phyloP scores from a whole-genome alignment of 2,329 filamentous ascomycete species.

The Paraphoma sp. region DNA sequence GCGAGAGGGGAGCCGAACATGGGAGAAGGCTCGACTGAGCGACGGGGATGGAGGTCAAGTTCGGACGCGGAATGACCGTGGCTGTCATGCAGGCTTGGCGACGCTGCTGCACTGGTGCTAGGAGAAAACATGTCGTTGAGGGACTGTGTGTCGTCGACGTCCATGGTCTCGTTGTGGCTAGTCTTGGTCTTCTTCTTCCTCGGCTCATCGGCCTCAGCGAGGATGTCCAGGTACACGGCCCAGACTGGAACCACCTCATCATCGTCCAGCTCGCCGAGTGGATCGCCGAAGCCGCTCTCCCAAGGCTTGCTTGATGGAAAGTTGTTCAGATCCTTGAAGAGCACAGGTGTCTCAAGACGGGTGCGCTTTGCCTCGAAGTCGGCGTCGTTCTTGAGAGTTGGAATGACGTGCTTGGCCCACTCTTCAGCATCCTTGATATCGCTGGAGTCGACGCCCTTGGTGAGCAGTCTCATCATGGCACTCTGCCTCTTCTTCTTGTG shows the following conservation, averaged over 20 bases:
- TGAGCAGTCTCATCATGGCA: slow-evolving; percentile 22
- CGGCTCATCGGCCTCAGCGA: slow-evolving; percentile 29
- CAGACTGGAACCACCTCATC: slow-evolving; percentile 38
- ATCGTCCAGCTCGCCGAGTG: slow-evolving; percentile 34
- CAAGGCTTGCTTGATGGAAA: slow-evolving; percentile 42
- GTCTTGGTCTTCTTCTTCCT: slow-evolving; percentile 32
- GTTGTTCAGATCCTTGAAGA: slow-evolving; percentile 32
- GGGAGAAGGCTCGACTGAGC: slow-evolving; percentile 37
- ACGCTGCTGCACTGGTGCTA: slow-evolving; percentile 1
- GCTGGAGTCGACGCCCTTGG: slow-evolving; percentile 24
- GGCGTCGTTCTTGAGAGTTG: slow-evolving; percentile 24
- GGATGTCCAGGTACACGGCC: slow-evolving; percentile 36
- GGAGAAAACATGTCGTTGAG: slow-evolving; percentile 26
- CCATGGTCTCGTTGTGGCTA: slow-evolving; percentile 10
- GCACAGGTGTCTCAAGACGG: slow-evolving; percentile 32
- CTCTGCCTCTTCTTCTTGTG: slow-evolving; percentile 21
- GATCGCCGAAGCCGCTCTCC: slow-evolving; percentile 39
- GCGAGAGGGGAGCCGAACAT: slow-evolving; percentile 32
- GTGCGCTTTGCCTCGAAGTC: slow-evolving; percentile 36
- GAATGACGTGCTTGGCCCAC: slow-evolving; percentile 35
- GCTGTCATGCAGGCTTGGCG: slow-evolving; percentile 22
- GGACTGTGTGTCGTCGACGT: slow-evolving; percentile 24
- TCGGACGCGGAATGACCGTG: slow-evolving; percentile 30
- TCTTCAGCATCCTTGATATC: slow-evolving; percentile 27
- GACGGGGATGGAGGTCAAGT: slow-evolving; percentile 37